Percentiles rank a stretch among this genome's conserved stretches.
Conservation (phyloP, 441 rosid genomes). For the Adansonia madagascariensis region DNA sequence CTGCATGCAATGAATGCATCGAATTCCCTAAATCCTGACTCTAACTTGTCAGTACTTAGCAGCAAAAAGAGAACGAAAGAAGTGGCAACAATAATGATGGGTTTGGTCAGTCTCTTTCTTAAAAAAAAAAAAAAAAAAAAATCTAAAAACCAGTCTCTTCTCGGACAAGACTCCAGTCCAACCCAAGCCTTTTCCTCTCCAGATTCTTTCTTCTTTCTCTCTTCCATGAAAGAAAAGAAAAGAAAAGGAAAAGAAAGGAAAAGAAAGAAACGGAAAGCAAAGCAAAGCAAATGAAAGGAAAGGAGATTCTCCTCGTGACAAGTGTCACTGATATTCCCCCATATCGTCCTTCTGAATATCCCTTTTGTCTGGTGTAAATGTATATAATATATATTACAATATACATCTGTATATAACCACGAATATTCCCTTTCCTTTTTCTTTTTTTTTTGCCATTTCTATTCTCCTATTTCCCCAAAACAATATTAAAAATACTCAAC, state of each 20-base stretch:
- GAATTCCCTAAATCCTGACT: conserved; percentile 40
- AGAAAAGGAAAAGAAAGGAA: conserved; percentile 10
- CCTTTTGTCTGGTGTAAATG: conserved; percentile 57
- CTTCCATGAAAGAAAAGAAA: not conserved
- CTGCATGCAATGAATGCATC: conserved; percentile 40
- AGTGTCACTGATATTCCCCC: conserved; percentile 51
- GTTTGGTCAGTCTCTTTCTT: conserved; percentile 57
- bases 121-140: conserved; percentile 20
- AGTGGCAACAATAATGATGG: conserved; percentile 28
- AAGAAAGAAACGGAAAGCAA: not conserved
- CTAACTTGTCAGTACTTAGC: not conserved
- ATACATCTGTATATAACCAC: not conserved
- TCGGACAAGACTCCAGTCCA: conserved; percentile 61
- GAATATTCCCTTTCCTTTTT: conserved; percentile 45
- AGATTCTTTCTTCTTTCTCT: conserved; percentile 29
- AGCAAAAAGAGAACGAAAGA: conserved; percentile 13
- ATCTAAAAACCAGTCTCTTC: conserved; percentile 44
- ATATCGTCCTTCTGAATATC: conserved; percentile 58
- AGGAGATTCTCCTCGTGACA: conserved; percentile 53
- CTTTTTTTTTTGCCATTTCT: not conserved
- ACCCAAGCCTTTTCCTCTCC: conserved; percentile 47
- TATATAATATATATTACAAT: not conserved
- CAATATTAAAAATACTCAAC: not conserved
- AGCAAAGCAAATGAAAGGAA: conserved; percentile 14
- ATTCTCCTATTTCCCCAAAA: not conserved